Base-by-base conservation (phyloP, 805 yeast genomes). In the Grigorovia jiainica region DNA sequence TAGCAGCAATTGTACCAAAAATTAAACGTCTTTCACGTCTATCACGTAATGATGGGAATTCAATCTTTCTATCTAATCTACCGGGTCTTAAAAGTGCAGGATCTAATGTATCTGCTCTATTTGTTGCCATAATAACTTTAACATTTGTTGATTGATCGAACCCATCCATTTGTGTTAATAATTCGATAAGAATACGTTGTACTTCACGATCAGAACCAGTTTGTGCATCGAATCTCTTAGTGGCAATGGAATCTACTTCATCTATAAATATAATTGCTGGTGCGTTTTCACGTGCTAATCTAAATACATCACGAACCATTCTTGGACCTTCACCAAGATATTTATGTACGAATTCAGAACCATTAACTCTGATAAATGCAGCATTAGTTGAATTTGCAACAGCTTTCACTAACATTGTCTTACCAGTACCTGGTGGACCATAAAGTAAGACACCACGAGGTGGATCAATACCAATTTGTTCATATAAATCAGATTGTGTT, bases 361-460 rank as follows among this genome's bases (percentile, higher is more conserved):
- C 98, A 54, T 87, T 92, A 24, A 92, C 95, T 63, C 97, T 84
- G 53, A 92, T 92, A 57, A 92, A 92, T 5, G 96, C 75, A 2
- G 98, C 98, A 1, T 95, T 85, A 3, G 97, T 82, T 43, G 90
- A 79, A 66, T 92, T 90, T 10, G 99, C 99, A 37, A 92, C 99
- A 0, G 99, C 98, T 65, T 92, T 92, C 38, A 92, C 99, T 60
- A 92, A 75, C 97, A 92, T 89, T 18, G 99, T 92, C 65, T 92
- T 92, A 57, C 99, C 99, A 1, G 98, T 92, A 62, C 99, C 99
- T 38, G 99, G 99, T 9, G 98, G 97, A n/a, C 99, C 99, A 65
- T 92, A 92, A 47, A 92, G 71, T 52, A 92, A 67, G 24, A 92
- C 98, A 55, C 99, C 99, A 52, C 97, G 79, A 48, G 99, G 99